phyloP scores from a whole-genome alignment of 2,329 filamentous ascomycete genomes.

The Septoria petroselini region DNA sequence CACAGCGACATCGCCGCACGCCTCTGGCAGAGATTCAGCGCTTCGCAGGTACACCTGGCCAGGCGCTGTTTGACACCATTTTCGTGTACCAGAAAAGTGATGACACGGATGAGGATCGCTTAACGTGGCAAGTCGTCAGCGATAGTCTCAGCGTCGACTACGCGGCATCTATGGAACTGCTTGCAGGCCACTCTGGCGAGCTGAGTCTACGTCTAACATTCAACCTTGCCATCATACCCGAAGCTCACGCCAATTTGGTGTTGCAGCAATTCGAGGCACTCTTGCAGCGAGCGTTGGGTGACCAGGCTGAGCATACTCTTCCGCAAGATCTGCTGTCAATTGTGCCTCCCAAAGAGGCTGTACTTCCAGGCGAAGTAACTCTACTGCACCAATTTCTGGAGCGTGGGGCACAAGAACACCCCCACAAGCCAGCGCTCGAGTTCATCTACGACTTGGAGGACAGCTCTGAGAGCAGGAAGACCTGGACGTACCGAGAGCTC shows the following conservation, averaged over 20 bases:
- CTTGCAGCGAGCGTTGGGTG: slow-evolving; percentile 56
- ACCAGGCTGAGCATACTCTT: not conserved
- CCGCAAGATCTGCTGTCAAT: slow-evolving; percentile 50
- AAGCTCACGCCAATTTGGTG: slow-evolving; percentile 63
- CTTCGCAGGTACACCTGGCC: slow-evolving; percentile 63
- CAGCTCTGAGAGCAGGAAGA: slow-evolving; percentile 46
- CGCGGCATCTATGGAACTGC: slow-evolving; percentile 74
- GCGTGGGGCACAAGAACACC: slow-evolving; percentile 52
- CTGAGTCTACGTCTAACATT: slow-evolving; percentile 66
- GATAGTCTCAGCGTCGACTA: slow-evolving; percentile 75
- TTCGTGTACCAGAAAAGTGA: slow-evolving; percentile 71
- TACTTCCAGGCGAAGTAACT: slow-evolving; percentile 56
- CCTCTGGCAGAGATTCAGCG: slow-evolving; percentile 70
- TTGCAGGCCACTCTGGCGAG: slow-evolving; percentile 50
- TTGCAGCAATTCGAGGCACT: slow-evolving; percentile 68
- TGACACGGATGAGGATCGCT: slow-evolving; percentile 14
- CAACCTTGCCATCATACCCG: slow-evolving; percentile 62
- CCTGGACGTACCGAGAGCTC: slow-evolving; percentile 74
- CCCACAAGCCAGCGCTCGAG: slow-evolving; percentile 67
- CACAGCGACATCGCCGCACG: slow-evolving; percentile 69
- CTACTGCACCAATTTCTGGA: slow-evolving; percentile 80
- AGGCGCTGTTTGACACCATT: slow-evolving; percentile 75
- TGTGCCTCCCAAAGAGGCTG: slow-evolving; percentile 57
- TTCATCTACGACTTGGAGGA: slow-evolving; percentile 56
- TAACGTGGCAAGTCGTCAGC: slow-evolving; percentile 58